Base-by-base conservation (phyloP, 2,329 filamentous ascomycete species). In the Verticillium albo-atrum region DNA sequence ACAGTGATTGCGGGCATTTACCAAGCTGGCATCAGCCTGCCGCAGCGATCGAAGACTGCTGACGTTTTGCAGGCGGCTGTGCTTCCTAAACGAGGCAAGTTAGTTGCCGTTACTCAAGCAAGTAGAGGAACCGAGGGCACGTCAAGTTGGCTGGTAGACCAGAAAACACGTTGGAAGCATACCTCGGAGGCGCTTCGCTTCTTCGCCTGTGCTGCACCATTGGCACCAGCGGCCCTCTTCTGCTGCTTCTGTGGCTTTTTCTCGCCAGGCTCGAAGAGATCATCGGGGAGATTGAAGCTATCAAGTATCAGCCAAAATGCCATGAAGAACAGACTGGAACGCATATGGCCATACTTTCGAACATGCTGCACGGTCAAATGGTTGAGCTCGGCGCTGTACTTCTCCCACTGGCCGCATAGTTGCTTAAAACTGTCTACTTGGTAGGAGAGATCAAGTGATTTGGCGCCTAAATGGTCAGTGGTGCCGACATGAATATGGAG, bases 381-480 rank as follows among this genome's bases (percentile, higher is more conserved):
- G 53, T 92, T 91, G 56, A 91, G 76, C n/a, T 90, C 85, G 14
- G 83, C 77, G 64, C 94, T 81, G 73, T 90, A 96, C 60, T 89
- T 87, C 53, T 89, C 80, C 86, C 91, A 95, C 42, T 81, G 82
- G 37, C 81, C 88, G 74, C 93, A 96, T 57, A 89, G 83, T n/a
- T 84, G 81, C 77, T 92, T 96, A 79, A 97, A 99, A 58, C 92
- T 87, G 58, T 89, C 84, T 28, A 96, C 92, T 67, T 95, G 89
- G 67, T 85, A 89, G 23, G 93, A 90, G 26, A 94, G 84, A 72
- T 94, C 90, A 56, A 93, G 82, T 52, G 85, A 84, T 77, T 88
- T 91, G 61, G 85, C 83, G 60, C 83, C 88, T 86, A 72, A 60
- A 55, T 65, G 58, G 69, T 79, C 67, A 76, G 74, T 59, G 64